Evolutionary conservation across 2,329 filamentous ascomycete species (phyloP).

Genomic region (Xylogone sp.): DNA sequence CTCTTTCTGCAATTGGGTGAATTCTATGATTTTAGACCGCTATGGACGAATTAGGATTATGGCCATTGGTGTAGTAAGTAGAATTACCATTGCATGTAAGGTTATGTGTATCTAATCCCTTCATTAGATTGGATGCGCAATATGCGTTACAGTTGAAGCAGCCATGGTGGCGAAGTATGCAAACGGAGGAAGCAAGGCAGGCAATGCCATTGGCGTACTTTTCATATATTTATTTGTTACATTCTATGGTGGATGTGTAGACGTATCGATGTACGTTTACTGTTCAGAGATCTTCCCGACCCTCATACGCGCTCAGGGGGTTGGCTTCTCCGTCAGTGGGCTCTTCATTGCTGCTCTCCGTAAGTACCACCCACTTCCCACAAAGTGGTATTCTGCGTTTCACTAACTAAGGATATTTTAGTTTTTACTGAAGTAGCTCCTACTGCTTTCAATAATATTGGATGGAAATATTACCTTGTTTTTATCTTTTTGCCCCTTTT

Average conservation of each 20-base stretch:
- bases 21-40: conserved; percentile 8
- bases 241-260: conserved; percentile 6
- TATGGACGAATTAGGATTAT: conserved; percentile 9
- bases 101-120: not conserved
- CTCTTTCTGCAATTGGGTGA: conserved; percentile 8
- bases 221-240: conserved; percentile 10
- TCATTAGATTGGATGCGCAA: not conserved
- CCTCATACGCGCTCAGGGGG: not conserved
- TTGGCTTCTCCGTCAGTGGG: not conserved
- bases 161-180: conserved; percentile 8
- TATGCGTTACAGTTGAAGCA: conserved; percentile 1
- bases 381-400: not conserved
- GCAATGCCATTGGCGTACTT: conserved; percentile 8
- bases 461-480: conserved; percentile 29
- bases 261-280: conserved; percentile 5
- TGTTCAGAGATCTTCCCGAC: conserved; percentile 6
- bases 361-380: not conserved
- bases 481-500: conserved; percentile 14
- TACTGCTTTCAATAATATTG: conserved; percentile 25
- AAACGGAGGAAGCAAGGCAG: conserved; percentile 4
- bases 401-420: not conserved
- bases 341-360: not conserved
- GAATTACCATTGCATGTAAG: not conserved
- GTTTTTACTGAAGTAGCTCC: conserved; percentile 15
- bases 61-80: conserved; percentile 7